Evolutionary conservation across 768 basidiomycete genomes (phyloP), one percentile per base, ranked within the genome.

Genomic region (Lyophyllum shimeji): DNA sequence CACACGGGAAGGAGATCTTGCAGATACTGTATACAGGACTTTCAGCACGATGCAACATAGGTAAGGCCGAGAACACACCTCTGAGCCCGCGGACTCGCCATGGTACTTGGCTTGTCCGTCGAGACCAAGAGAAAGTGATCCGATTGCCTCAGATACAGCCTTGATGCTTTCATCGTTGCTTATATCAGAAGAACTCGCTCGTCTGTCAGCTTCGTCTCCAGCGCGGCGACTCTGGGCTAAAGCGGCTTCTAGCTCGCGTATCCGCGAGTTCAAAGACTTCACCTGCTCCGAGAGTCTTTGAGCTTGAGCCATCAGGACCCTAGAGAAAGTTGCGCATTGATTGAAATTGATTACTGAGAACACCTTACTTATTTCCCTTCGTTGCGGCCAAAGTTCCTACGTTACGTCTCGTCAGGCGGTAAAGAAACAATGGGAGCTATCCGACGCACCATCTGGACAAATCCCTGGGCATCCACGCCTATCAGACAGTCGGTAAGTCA

Each of bases 331-430:
- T 27, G 52, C 44, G 46, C 24, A 44, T 51, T 18, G 20, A 46
- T 15, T 11, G 49, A 47, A 25, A 21, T 17, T 31, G n/a, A 27
- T 53, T 8, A 3, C 15, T 4, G 18, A 40, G 11, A 3, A 9
- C 21, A 24, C 47, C 74, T 37, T 60, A 81, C 82, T 82, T 82
- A 69, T 82, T 83, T 56, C 82, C 80, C 61, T 82, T 83, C 44
- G 80, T 82, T 23, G 82, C 80, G 7, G 78, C 70, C 59, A 82
- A 62, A 24, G 76, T 80, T 29, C 80, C 82, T 70, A 47, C 3
- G n/a, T 15, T n/a, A 34, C 9, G 12, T 46, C 4, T 39, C 34
- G 29, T 29, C 60, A 1, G 61, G 47, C 24, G 25, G 37, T 45
- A 33, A 31, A 50, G 18, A 15, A 50, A 46, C 23, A 43, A n/a